Percentiles rank a stretch among this genome's conserved stretches.
Conservation (phyloP, 2,329 filamentous ascomycete species). For the Myriosclerotinia scirpicola region DNA sequence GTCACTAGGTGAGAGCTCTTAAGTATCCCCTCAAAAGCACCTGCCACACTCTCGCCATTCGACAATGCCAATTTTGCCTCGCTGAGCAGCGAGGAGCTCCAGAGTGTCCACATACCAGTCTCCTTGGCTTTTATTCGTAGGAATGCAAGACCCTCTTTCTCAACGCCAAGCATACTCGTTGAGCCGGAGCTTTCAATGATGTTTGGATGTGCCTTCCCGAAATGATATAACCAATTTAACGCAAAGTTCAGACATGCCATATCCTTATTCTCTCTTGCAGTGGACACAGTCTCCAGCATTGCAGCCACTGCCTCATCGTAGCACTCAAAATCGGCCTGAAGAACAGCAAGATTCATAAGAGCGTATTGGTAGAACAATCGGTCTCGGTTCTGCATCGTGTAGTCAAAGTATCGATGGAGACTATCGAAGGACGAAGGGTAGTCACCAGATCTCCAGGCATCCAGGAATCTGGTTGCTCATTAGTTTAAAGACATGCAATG, state of each 20-base stretch:
- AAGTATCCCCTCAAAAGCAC: slow-evolving; percentile 74
- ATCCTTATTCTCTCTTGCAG: slow-evolving; percentile 91
- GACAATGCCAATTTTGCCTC: slow-evolving; percentile 79
- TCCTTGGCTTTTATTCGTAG: slow-evolving; percentile 85
- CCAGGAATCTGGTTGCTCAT: slow-evolving; percentile 65
- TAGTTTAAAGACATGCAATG: slow-evolving; percentile 20
- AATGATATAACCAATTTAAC: slow-evolving; percentile 93
- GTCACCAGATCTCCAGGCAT: slow-evolving; percentile 89
- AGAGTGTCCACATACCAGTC: slow-evolving; percentile 78
- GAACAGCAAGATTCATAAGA: slow-evolving; percentile 84
- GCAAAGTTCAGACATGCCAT: slow-evolving; percentile 92
- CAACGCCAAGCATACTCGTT: slow-evolving; percentile 71
- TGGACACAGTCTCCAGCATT: slow-evolving; percentile 92
- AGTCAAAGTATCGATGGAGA: slow-evolving; percentile 94
- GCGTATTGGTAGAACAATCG: slow-evolving; percentile 92
- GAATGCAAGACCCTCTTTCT: slow-evolving; percentile 79
- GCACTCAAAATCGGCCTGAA: slow-evolving; percentile 94
- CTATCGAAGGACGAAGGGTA: slow-evolving; percentile 87
- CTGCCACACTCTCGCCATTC: slow-evolving; percentile 64
- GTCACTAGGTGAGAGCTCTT: slow-evolving; percentile 80
- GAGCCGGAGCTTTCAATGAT: slow-evolving; percentile 70
- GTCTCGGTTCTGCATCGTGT: slow-evolving; percentile 83
- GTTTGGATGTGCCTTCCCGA: slow-evolving; percentile 79
- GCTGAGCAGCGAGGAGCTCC: slow-evolving; percentile 79
- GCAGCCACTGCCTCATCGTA: slow-evolving; percentile 86